These are phyloP conservation scores for Tolypocladium tropicale DNA, from an alignment of 2,329 filamentous ascomycete species.

Conservation along the genomic window DNA sequence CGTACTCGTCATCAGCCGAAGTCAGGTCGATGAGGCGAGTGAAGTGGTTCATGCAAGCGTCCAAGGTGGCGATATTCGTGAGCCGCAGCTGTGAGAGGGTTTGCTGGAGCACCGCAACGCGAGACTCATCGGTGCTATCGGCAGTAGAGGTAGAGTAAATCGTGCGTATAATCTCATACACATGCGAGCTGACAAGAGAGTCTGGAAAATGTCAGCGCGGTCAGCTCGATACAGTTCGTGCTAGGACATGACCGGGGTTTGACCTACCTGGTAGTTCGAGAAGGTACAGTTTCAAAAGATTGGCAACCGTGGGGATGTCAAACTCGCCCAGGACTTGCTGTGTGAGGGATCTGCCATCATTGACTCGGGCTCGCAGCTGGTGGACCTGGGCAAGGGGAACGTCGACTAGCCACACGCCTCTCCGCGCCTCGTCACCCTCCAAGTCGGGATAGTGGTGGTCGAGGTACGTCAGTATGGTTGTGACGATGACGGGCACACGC, in stretches of 20 bases:
- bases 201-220: constrained; percentile 43
- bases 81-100: constrained; percentile 90
- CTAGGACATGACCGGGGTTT: not conserved
- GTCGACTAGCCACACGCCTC: constrained; percentile 89
- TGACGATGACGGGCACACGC: constrained; percentile 85
- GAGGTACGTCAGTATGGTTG: constrained; percentile 85
- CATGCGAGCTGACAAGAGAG: constrained; percentile 94
- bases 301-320: constrained; percentile 89
- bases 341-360: constrained; percentile 74
- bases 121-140: constrained; percentile 65
- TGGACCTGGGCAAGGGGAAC: constrained; percentile 80
- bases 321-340: constrained; percentile 73
- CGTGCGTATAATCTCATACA: constrained; percentile 97
- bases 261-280: constrained; percentile 83
- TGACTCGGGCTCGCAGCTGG: constrained; percentile 70
- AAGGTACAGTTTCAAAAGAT: constrained; percentile 85
- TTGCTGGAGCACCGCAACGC: constrained; percentile 86
- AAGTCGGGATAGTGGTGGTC: constrained; percentile 96
- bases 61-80: constrained; percentile 96
- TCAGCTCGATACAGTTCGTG: not conserved
- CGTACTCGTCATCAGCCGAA: constrained; percentile 83
- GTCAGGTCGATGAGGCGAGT: constrained; percentile 93
- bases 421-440: constrained; percentile 87
- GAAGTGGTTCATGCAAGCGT: constrained; percentile 97
- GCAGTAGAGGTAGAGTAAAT: constrained; percentile 80